These are phyloP conservation scores for Chaetomiaceae sp. DNA, from an alignment of 2,329 filamentous ascomycete genomes.

Conservation along the genomic window DNA sequence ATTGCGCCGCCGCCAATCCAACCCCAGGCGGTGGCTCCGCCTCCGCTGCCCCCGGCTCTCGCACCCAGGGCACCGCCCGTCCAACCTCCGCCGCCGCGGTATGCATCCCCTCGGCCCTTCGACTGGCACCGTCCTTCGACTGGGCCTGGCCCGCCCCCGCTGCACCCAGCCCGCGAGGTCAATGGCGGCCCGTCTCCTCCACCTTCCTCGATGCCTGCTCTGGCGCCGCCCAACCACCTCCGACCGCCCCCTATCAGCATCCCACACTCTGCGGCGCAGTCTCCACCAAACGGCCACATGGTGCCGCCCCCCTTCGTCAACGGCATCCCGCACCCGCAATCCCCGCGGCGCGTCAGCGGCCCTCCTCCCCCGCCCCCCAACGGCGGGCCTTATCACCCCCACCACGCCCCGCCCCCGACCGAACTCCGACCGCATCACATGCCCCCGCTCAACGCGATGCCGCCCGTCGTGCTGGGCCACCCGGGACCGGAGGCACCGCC, in stretches of 20 bases:
- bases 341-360: slow-evolving; percentile 43
- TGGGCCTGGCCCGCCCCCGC: slow-evolving; percentile 42
- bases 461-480: slow-evolving; percentile 14
- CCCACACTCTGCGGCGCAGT: slow-evolving; percentile 26
- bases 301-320: slow-evolving; percentile 38
- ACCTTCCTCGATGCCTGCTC: slow-evolving; percentile 22
- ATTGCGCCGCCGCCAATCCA: slow-evolving; percentile 21
- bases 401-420: slow-evolving; percentile 34
- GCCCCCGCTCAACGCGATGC: slow-evolving; percentile 14
- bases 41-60: slow-evolving; percentile 27
- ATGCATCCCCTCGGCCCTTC: slow-evolving; percentile 35
- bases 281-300: slow-evolving; percentile 40
- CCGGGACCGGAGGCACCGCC: slow-evolving; percentile 2
- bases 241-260: slow-evolving; percentile 39
- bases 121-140: slow-evolving; percentile 50
- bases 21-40: slow-evolving; percentile 20
- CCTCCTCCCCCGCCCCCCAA: slow-evolving; percentile 38
- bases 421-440: slow-evolving; percentile 17
- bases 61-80: slow-evolving; percentile 31
- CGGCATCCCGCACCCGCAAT: slow-evolving; percentile 44
- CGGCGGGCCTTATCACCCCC: slow-evolving; percentile 38
- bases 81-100: slow-evolving; percentile 35
- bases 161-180: slow-evolving; percentile 38
- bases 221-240: slow-evolving; percentile 35
- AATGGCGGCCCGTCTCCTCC: slow-evolving; percentile 42